Conservation (phyloP, 2,329 filamentous ascomycete species). For the Claviceps quebecensis region DNA sequence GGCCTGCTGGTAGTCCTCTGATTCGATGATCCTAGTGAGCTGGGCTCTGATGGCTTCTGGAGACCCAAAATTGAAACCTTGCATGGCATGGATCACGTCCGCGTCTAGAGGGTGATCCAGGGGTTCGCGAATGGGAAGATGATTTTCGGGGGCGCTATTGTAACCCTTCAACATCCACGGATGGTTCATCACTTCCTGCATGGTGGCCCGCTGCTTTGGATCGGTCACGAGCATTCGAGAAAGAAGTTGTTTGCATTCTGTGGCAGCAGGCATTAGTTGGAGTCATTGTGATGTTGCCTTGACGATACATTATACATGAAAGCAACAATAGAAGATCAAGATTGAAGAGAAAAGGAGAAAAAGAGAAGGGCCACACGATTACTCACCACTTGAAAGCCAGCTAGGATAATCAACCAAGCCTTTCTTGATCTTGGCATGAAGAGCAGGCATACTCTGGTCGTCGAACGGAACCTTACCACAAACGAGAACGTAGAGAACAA, state of each 20-base stretch:
- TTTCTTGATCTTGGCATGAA: conserved; percentile 98
- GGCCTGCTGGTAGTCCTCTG: conserved; percentile 83
- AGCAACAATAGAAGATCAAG: not conserved
- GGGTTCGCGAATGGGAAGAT: conserved; percentile 69
- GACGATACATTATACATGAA: not conserved
- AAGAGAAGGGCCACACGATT: conserved; percentile 9
- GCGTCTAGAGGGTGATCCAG: conserved; percentile 72
- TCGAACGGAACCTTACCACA: conserved; percentile 98
- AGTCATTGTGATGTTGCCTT: not conserved
- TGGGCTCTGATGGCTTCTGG: conserved; percentile 71
- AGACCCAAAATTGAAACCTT: conserved; percentile 90
- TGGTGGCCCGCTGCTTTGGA: conserved; percentile 68
- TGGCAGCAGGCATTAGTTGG: not conserved
- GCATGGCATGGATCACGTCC: conserved; percentile 83
- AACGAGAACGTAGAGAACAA: conserved; percentile 91
- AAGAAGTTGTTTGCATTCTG: conserved; percentile 88
- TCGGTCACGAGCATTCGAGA: conserved; percentile 94
- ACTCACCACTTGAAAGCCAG: conserved; percentile 70
- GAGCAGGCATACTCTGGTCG: conserved; percentile 95
- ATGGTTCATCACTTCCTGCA: conserved; percentile 87
- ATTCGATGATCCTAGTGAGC: conserved; percentile 75
- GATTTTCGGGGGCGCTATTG: conserved; percentile 74
- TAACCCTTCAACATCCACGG: conserved; percentile 95
- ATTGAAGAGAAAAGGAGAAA: not conserved
- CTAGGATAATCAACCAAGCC: conserved; percentile 89